Evolutionary conservation across 2,329 filamentous ascomycete species (phyloP).

Genomic region (Elsinoe arachidis): DNA sequence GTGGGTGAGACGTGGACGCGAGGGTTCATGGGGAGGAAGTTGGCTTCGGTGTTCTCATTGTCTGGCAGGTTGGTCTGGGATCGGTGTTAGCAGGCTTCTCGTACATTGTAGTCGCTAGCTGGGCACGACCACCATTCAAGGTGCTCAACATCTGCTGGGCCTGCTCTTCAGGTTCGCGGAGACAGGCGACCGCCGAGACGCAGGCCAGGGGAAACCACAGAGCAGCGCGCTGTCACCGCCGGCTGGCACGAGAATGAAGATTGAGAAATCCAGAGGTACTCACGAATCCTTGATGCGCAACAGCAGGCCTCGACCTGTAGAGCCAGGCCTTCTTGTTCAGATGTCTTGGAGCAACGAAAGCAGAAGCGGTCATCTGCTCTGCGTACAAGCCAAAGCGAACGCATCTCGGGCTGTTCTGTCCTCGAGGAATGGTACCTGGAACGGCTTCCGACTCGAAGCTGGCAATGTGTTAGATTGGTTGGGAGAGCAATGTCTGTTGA

Average conservation of each 20-base stretch:
- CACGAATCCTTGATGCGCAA: conserved; percentile 31
- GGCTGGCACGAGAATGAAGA: no score
- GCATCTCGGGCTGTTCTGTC: conserved; percentile 36
- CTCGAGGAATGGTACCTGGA: conserved; percentile 34
- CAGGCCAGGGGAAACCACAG: no score
- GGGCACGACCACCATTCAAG: no score
- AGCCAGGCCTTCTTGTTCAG: conserved; percentile 38
- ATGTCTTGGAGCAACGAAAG: conserved; percentile 37
- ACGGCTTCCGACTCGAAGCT: conserved; percentile 35
- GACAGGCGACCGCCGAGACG: no score
- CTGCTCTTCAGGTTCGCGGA: no score
- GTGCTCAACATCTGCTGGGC: no score
- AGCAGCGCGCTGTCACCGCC: no score
- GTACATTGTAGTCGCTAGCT: not conserved
- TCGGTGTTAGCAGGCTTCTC: not conserved
- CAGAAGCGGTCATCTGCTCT: conserved; percentile 38
- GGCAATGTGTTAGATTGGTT: conserved; percentile 26
- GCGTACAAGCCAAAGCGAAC: conserved; percentile 38
- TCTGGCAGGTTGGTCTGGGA: conserved; percentile 16
- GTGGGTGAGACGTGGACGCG: conserved; percentile 41
- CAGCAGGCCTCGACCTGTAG: conserved; percentile 37
- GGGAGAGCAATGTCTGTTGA: conserved; percentile 16
- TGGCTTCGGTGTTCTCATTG: conserved; percentile 29
- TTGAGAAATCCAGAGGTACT: not conserved
- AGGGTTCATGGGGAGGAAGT: conserved; percentile 41